Evolutionary conservation across 371 early-diverging fungal genomes (phyloP).

Genomic region (Actinomortierella ambigua): DNA sequence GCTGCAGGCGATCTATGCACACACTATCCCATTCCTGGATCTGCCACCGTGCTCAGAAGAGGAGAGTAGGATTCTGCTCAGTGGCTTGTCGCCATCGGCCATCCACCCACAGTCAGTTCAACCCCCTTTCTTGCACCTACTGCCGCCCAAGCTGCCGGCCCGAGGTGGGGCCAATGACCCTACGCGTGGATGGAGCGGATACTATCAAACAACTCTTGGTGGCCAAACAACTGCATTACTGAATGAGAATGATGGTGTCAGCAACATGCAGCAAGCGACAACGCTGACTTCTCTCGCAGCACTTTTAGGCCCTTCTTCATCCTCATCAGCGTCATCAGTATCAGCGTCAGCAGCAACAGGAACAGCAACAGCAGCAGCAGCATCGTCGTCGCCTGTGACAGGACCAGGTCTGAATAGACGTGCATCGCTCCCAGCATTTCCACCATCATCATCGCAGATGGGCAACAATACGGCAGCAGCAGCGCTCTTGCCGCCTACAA

Average conservation of each 20-base stretch:
- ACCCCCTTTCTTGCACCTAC: slow-evolving; percentile 33
- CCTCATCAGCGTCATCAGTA: too few species aligned
- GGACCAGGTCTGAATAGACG: too few species aligned
- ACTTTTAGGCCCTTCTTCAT: too few species aligned
- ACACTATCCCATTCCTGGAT: slow-evolving; percentile 42
- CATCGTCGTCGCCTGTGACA: too few species aligned
- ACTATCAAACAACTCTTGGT: too few species aligned
- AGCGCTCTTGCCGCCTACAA: too few species aligned
- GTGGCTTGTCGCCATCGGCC: slow-evolving; percentile 25
- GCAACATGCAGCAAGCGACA: too few species aligned
- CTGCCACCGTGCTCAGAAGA: slow-evolving; percentile 39
- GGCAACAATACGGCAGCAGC: background rate
- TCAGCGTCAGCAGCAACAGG: too few species aligned
- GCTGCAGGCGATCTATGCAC: slow-evolving; percentile 41
- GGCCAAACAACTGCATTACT: too few species aligned
- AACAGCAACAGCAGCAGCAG: too few species aligned
- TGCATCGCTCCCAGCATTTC: slow-evolving; percentile 1
- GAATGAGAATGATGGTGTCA: too few species aligned
- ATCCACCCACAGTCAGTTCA: slow-evolving; percentile 43
- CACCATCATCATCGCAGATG: slow-evolving; percentile 40
- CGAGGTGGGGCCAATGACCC: background rate
- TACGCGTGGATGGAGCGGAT: background rate
- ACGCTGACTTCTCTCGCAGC: too few species aligned
- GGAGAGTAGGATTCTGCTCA: slow-evolving; percentile 20
- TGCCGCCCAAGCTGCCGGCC: slow-evolving; percentile 13